phyloP scores from a whole-genome alignment of 108 stramenopile species.

The Stephanodiscus minutulus region DNA sequence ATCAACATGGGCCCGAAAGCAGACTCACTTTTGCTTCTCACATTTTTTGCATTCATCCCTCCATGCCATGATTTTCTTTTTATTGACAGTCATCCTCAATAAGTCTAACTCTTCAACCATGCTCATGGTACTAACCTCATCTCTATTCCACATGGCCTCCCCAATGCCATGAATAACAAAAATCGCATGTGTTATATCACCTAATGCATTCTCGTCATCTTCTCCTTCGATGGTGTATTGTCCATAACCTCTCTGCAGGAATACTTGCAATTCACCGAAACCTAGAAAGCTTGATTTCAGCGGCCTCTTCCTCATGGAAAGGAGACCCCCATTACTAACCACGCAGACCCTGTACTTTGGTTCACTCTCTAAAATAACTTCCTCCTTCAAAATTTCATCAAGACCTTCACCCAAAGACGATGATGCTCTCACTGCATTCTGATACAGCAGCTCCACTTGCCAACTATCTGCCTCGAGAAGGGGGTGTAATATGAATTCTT shows the following conservation, averaged over 20 bases:
- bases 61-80: constrained; percentile 64
- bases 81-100: constrained; percentile 56
- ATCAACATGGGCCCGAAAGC: neutral
- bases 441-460: constrained; percentile 70
- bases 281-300: constrained; percentile 44
- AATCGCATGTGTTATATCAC: constrained; percentile 70
- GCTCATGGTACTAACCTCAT: constrained; percentile 53
- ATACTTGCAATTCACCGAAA: constrained; percentile 58
- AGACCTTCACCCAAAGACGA: constrained; percentile 59
- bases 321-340: constrained; percentile 34
- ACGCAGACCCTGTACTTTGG: constrained; percentile 45
- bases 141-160: constrained; percentile 70
- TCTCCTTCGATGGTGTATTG: constrained; percentile 66
- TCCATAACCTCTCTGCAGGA: constrained; percentile 80
- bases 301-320: constrained; percentile 49
- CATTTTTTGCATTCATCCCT: constrained; percentile 66
- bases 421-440: constrained; percentile 57
- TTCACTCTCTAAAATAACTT: constrained; percentile 53
- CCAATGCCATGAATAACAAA: constrained; percentile 94
- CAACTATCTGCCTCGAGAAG: constrained; percentile 48
- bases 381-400: constrained; percentile 60
- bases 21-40: constrained; percentile 48
- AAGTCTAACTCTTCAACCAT: constrained; percentile 57
- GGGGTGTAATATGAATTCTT: constrained; percentile 58
- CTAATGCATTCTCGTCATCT: constrained; percentile 74